Evolutionary conservation across 2,329 filamentous ascomycete species (phyloP).

Genomic region (Triangularia setosa): DNA sequence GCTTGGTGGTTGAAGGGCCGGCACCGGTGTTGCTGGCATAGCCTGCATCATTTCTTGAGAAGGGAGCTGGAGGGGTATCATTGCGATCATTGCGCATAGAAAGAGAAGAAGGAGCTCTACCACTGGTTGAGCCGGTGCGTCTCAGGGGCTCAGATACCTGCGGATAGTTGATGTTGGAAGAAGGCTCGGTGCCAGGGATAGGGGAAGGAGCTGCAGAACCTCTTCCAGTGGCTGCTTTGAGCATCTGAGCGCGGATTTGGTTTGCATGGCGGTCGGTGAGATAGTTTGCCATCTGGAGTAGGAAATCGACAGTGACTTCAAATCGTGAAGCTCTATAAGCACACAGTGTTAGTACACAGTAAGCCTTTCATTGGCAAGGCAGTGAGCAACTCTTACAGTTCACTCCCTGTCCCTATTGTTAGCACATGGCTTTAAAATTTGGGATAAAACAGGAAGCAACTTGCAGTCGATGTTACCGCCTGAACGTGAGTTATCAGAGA

Average conservation of each 20-base stretch:
- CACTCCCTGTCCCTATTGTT: constrained; percentile 56
- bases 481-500: constrained; percentile 75
- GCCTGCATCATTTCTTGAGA: constrained; percentile 42
- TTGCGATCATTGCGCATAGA: constrained; percentile 53
- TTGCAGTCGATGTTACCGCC: constrained; percentile 73
- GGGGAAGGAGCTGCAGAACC: constrained; percentile 57
- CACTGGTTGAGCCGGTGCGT: constrained; percentile 45
- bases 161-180: constrained; percentile 22
- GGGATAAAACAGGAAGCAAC: constrained; percentile 23
- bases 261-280: constrained; percentile 87
- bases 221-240: constrained; percentile 56
- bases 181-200: constrained; percentile 46
- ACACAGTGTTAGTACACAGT: constrained; percentile 25
- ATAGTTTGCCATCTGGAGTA: constrained; percentile 90
- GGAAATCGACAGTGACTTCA: constrained; percentile 79
- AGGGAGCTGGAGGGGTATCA: constrained; percentile 43
- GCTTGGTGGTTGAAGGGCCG: constrained; percentile 40
- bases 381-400: constrained; percentile 53
- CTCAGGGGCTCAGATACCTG: constrained; percentile 47
- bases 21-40: constrained; percentile 31
- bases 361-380: neutral
- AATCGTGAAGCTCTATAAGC: constrained; percentile 64
- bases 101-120: constrained; percentile 49
- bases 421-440: constrained; percentile 9
- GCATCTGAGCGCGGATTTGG: constrained; percentile 86